phyloP scores from a whole-genome alignment of 164 flowering plant species.

The Berberis thunbergii region DNA sequence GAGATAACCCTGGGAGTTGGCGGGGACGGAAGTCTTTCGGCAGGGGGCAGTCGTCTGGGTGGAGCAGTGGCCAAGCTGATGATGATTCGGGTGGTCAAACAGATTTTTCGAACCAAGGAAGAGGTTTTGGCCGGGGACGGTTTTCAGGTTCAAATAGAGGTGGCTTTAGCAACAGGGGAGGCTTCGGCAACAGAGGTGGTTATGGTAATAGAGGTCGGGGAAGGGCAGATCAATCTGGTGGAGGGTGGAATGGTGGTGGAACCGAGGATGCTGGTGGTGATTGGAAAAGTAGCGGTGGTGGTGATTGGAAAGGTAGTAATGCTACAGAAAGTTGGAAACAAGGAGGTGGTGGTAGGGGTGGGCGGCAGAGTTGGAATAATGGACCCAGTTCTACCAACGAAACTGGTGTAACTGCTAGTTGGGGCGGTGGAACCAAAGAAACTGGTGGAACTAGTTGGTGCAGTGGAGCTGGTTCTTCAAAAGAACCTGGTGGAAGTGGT shows the following conservation, averaged over 20 bases:
- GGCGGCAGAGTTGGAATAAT: conserved; percentile 11
- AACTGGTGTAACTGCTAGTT: conserved; percentile 8
- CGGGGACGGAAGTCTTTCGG: conserved; percentile 10
- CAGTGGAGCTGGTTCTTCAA: not conserved
- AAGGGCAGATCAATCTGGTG: conserved; percentile 20
- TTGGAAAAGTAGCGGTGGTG: not conserved
- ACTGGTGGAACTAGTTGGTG: not conserved
- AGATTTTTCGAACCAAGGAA: not conserved
- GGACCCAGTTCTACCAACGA: conserved; percentile 1
- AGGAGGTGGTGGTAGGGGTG: conserved; percentile 16
- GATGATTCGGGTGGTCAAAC: not conserved
- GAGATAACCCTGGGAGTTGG: conserved; percentile 4
- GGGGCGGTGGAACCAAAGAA: conserved; percentile 5
- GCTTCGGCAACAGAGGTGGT: too few relatives aligned
- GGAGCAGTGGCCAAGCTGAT: not conserved
- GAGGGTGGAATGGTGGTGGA: conserved; percentile 19
- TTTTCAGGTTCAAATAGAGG: conserved; percentile 19
- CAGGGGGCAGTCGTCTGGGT: not conserved
- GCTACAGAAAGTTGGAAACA: conserved; percentile 8
- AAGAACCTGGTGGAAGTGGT: not conserved
- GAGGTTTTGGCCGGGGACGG: conserved; percentile 9
- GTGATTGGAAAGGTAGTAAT: not conserved
- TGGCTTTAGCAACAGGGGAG: conserved; percentile 17
- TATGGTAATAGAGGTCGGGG: conserved; percentile 20
- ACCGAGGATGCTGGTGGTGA: conserved; percentile 1